Conservation (phyloP, 768 basidiomycete species). For the Pleurotus cornucopiae region DNA sequence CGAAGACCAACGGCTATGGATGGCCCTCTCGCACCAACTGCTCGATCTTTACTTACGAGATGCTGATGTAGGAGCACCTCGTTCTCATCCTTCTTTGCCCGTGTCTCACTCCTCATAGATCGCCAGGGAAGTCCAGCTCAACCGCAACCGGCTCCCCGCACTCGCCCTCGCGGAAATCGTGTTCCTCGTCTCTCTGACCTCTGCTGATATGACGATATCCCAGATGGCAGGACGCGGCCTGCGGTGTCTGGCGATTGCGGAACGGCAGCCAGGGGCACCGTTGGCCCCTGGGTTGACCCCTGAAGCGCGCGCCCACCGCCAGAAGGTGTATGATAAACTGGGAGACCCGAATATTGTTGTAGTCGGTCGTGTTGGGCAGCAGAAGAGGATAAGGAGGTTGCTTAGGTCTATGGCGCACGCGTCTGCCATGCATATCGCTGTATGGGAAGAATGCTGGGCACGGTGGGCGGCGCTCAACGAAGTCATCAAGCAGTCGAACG, state of each 20-base stretch:
- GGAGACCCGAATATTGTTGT: constrained; percentile 71
- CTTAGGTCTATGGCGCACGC: constrained; percentile 61
- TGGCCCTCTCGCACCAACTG: constrained; percentile 55
- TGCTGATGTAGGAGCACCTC: constrained; percentile 34
- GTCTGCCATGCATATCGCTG: constrained; percentile 64
- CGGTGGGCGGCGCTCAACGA: constrained; percentile 69
- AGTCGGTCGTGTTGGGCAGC: constrained; percentile 73
- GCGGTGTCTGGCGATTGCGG: constrained; percentile 63
- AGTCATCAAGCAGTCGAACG: constrained; percentile 38
- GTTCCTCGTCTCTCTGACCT: constrained; percentile 66
- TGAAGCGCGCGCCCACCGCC: constrained; percentile 63
- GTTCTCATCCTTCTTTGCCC: background rate
- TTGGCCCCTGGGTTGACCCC: constrained; percentile 45
- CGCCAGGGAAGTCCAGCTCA: constrained; percentile 45
- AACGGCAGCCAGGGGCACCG: constrained; percentile 58
- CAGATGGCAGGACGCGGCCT: constrained; percentile 66
- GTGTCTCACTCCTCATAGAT: constrained; percentile 20
- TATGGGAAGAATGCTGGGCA: constrained; percentile 82
- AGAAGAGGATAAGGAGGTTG: constrained; percentile 75
- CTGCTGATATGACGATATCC: constrained; percentile 63
- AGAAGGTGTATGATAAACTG: constrained; percentile 73
- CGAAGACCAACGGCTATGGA: constrained; percentile 66
- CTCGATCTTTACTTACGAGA: constrained; percentile 51
- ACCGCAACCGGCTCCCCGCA: constrained; percentile 51
- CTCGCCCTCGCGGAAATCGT: constrained; percentile 71